A percentile compares a stretch with the other conserved stretches of the same genome.
These are phyloP conservation scores for Phellopilus nigrolimitatus DNA, from an alignment of 1,284 basidiomycete species.

Conservation along the genomic window DNA sequence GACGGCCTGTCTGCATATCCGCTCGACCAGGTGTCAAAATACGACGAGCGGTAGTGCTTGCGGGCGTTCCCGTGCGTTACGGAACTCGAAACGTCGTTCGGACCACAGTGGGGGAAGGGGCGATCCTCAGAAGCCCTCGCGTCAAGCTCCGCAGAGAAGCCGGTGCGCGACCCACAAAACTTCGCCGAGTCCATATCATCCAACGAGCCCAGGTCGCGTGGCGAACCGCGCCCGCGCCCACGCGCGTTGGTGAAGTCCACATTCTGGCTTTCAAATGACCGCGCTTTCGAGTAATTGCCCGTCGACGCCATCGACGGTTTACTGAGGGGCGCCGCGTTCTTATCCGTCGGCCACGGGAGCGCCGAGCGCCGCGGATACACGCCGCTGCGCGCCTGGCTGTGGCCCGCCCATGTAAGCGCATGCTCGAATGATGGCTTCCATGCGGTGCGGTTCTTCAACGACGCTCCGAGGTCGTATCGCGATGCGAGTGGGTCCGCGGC, in stretches of 20 bases:
- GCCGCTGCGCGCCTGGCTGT: background rate
- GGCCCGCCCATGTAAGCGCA: slow-evolving; percentile 15
- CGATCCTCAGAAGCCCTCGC: background rate
- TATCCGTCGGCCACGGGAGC: background rate
- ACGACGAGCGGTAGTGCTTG: slow-evolving; percentile 48
- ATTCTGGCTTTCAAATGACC: slow-evolving; percentile 7
- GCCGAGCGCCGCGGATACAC: background rate
- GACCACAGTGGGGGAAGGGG: slow-evolving; percentile 19
- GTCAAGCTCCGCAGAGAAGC: background rate
- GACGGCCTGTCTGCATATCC: background rate
- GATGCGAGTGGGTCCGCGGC: slow-evolving; percentile 37
- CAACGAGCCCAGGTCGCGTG: slow-evolving; percentile 4
- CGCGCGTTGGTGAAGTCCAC: slow-evolving; percentile 10
- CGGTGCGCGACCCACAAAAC: background rate
- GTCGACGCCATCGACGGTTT: background rate
- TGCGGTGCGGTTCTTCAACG: slow-evolving; percentile 42
- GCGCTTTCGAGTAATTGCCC: slow-evolving; percentile 2
- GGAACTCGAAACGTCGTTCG: background rate
- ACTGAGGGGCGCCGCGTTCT: background rate
- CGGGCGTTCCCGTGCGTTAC: slow-evolving; percentile 26
- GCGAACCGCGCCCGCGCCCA: slow-evolving; percentile 7
- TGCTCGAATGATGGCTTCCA: slow-evolving; percentile 9
- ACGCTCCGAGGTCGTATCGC: slow-evolving; percentile 52
- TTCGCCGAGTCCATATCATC: slow-evolving; percentile 3
- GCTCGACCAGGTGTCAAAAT: slow-evolving; percentile 32